Evolutionary conservation across 2,329 filamentous ascomycete genomes (phyloP), one percentile per base, ranked within the genome.

Genomic region (Alternaria novae-zelandiae): DNA sequence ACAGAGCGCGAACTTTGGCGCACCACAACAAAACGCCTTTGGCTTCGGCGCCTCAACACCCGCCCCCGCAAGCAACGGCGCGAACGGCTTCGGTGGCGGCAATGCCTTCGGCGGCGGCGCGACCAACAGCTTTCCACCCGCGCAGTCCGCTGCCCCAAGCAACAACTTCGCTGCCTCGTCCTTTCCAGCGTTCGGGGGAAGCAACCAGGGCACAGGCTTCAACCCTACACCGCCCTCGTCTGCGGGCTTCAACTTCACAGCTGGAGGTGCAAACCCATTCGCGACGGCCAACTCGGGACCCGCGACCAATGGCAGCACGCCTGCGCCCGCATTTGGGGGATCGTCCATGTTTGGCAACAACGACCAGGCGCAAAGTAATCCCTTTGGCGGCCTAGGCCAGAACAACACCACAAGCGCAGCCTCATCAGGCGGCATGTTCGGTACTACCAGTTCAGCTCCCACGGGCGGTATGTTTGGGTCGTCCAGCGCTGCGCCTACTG

Each of bases 71-170:
- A 63, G 61, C 55, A 65, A 65, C 30, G 59, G 59, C 60, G 49
- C 58, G 13, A 66, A 60, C 45, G 57, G 53, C 49, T 63, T 69
- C 43, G 59, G 58, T 6, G 51, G 54, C 36, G 54, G 36, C 56
- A 70, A 60, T 49, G 61, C 68, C 7, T 73, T 73, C 32, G 71
- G 71, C 5, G 65, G 59, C 25, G 63, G 53, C 65, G 59, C 71
- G 9, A 75, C 73, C 6, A 78, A 56, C 64, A 78, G 74, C 65
- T 78, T 78, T 58, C 76, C 77, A 9, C 74, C 75, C 13, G 69
- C 74, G 6, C 74, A 75, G 55, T 44, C 74, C 4, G 54, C 70
- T 1, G 64, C 70, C 15, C 67, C 75, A 25, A 71, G 55, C 68
- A 75, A 68, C 47, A 44, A 67, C 12, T 78, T 79, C 61, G 61